Base-by-base conservation (phyloP, 208 protist genomes). In the Leishmania tropica region DNA sequence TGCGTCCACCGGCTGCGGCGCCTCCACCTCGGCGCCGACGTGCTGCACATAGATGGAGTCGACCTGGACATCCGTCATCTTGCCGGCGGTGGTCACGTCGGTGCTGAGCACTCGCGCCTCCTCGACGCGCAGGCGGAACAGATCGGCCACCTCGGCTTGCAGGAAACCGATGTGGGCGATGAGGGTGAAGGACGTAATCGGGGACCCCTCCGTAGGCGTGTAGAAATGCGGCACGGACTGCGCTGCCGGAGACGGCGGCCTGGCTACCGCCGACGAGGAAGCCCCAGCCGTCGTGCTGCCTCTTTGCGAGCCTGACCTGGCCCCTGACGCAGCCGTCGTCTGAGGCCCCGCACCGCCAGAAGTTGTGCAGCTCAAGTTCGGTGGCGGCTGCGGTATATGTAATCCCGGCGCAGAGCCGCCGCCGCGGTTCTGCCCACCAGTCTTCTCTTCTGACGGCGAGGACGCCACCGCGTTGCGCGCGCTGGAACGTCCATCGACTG, bases 21-120 rank as follows among this genome's bases (percentile, higher is more conserved):
- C 62, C 81, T 80, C 77, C 75, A 91, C 90, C 40, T 88, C 76
- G 37, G 86, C 83, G 15, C 90, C 90, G 51, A 87, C 83, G 83
- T 91, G 88, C 81, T 91, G 87, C 42, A 90, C 58, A 35, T 60
- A 76, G 28, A 90, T 64, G 10, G 78, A 75, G 35, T 28, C 77
- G 65, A 79, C 37, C 67, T 65, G 75, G 19, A 67, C 48, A 24
- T 83, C 85, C 7, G 79, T 67, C 15, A 68, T 79, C 54, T 64
- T 56, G 11, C 75, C 79, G 40, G 76, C 71, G 62, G 73, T 83
- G 79, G 76, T 80, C 24, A 35, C 67, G 24, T 81, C 62, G 58
- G 68, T 74, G 83, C 83, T 81, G 72, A 56, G 85, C 35, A 87
- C 47, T 19, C n/a, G 67, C 53, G 54, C 76, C 62, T 81, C 81